These are phyloP conservation scores for Kitagawia praeruptora DNA, from an alignment of 129 eudicot species.

Conservation along the genomic window DNA sequence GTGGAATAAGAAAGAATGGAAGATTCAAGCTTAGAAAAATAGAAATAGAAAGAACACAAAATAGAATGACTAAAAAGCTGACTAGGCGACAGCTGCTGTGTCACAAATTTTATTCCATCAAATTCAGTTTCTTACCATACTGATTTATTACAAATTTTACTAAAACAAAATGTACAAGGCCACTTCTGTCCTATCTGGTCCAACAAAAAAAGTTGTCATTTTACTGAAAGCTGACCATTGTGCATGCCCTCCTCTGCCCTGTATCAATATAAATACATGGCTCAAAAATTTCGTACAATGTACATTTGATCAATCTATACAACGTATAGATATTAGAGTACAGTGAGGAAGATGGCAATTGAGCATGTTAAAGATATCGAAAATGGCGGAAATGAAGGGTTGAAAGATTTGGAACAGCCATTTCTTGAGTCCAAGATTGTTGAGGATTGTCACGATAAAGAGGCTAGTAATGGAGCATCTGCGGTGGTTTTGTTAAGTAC, in stretches of 20 bases:
- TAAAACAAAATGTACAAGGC: not conserved
- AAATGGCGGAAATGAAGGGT: constrained; percentile 36
- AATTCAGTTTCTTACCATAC: not conserved
- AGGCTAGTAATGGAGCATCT: constrained; percentile 26
- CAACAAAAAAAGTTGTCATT: no score
- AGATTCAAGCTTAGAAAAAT: no score
- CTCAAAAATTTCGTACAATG: not conserved
- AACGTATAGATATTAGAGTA: not conserved
- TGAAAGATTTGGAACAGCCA: constrained; percentile 33
- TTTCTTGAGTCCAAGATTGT: constrained; percentile 18
- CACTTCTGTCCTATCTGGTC: not conserved
- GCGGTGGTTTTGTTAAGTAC: constrained; percentile 63
- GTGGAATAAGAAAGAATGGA: not conserved
- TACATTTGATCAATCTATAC: not conserved
- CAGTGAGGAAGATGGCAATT: constrained; percentile 33
- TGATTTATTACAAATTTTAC: not conserved
- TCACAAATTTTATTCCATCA: no score
- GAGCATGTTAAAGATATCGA: constrained; percentile 44
- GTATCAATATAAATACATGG: not conserved
- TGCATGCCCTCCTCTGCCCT: not conserved
- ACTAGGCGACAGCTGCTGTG: no score
- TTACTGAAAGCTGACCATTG: no score
- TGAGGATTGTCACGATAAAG: constrained; percentile 3
- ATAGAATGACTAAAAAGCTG: no score
- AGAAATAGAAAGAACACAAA: not conserved